Percentiles rank a stretch among this genome's conserved stretches.
Conservation (phyloP, 2,329 filamentous ascomycete species). For the Aspergillus hiratsukae region DNA sequence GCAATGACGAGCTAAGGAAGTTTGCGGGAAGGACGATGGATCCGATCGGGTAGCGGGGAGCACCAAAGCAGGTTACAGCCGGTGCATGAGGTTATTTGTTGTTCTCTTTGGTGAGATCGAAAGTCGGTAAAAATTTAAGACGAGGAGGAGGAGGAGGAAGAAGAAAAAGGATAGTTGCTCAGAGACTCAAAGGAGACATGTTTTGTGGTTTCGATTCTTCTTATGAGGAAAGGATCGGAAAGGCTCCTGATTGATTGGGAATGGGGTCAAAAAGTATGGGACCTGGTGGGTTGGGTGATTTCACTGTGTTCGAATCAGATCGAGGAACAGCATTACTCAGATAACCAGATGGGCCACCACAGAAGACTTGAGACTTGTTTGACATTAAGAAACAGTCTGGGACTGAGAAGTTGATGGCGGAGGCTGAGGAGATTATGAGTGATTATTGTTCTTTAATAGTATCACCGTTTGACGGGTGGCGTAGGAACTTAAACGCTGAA, state of each 20-base stretch:
- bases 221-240: background rate
- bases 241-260: background rate
- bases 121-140: slow-evolving; percentile 1
- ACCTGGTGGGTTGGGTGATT: background rate
- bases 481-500: background rate
- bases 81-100: background rate
- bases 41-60: slow-evolving; percentile 21
- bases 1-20: slow-evolving; percentile 34
- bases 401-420: background rate
- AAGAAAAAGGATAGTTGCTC: slow-evolving; percentile 6
- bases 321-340: background rate
- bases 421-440: background rate
- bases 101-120: slow-evolving; percentile 1
- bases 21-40: slow-evolving; percentile 30
- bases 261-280: background rate
- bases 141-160: slow-evolving; percentile 2
- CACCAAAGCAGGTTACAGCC: slow-evolving; percentile 5
- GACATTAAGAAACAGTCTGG: background rate
- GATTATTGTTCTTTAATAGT: background rate
- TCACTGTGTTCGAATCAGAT: background rate
- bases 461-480: background rate
- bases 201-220: background rate
- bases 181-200: background rate
- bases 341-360: background rate
- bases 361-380: background rate